phyloP scores from a whole-genome alignment of 768 basidiomycete species.

The Steccherinum ochraceum region DNA sequence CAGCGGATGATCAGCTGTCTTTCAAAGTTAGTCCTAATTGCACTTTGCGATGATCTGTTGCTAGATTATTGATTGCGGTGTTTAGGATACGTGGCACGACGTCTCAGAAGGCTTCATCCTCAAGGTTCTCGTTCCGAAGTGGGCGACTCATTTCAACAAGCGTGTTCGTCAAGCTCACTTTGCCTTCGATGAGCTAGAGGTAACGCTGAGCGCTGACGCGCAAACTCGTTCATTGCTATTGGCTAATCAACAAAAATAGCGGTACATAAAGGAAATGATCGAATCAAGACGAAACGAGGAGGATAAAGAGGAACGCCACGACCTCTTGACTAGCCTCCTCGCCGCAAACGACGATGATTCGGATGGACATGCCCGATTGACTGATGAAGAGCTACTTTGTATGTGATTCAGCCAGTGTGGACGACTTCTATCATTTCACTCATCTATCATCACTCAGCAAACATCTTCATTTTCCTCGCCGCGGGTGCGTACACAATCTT shows the following conservation, averaged over 20 bases:
- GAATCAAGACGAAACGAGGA: slow-evolving; percentile 30
- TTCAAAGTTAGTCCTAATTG: slow-evolving; percentile 26
- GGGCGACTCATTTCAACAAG: slow-evolving; percentile 17
- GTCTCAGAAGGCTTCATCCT: slow-evolving; percentile 22
- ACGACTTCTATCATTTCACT: neutral
- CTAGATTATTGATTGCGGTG: neutral
- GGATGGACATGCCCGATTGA: slow-evolving; percentile 25
- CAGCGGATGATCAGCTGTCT: slow-evolving; percentile 33
- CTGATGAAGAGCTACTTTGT: slow-evolving; percentile 38
- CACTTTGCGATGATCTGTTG: neutral
- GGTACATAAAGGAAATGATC: slow-evolving; percentile 52
- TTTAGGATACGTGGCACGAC: slow-evolving; percentile 21
- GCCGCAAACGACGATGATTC: slow-evolving; percentile 37
- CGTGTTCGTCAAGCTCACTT: slow-evolving; percentile 14
- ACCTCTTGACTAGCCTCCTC: slow-evolving; percentile 47
- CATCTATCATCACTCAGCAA: slow-evolving; percentile 21
- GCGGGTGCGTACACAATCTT: slow-evolving; percentile 30
- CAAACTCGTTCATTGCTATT: too few species aligned
- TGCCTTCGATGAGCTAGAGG: slow-evolving; percentile 24
- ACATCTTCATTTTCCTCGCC: slow-evolving; percentile 40
- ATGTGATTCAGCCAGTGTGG: neutral
- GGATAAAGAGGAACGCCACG: slow-evolving; percentile 35
- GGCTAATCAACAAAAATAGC: too few species aligned
- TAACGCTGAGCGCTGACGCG: slow-evolving; percentile 7
- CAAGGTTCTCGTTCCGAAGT: slow-evolving; percentile 20